Evolutionary conservation across 345 rosid species (phyloP), one percentile per base, ranked within the genome.

Genomic region (Garcia nutans): DNA sequence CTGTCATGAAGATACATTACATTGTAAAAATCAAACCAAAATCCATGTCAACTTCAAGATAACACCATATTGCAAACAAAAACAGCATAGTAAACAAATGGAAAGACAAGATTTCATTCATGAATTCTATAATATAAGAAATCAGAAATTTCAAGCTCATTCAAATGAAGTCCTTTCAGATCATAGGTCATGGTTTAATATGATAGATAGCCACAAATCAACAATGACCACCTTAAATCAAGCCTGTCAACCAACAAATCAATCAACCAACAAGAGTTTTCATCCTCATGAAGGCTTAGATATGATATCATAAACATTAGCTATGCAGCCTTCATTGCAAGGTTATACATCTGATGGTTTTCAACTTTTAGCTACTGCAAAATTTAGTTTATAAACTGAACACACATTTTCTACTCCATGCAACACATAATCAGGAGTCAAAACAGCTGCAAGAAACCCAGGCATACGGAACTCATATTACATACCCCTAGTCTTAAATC

Each of bases 1-100:
- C 49, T 49, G 24, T 83, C 63, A 41, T 37, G 66, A 59, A 72
- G 74, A 75, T 65, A 58, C 50, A 77, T 68, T 68, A 69, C 76
- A 82, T 68, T 74, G 68, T 64, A 64, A 74, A 80, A 71, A 49
- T 45, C 69, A 64, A 52, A 15, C 58, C 54, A 10, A 33, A 77
- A 20, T 49, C 42, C 74, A 59, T 1, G 10, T 3, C 31, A 12
- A n/a, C 19, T 45, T 50, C 22, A 60, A 6, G 61, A 47, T 33
- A n/a, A 61, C 37, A 31, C 37, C 12, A 56, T 42, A 1, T 10
- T 55, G 44, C 67, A 68, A 13, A 33, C 5, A 6, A 49, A 64
- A 50, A 74, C 69, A 20, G 59, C 24, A 41, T 41, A 37, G n/a
- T 23, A 22, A 22, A 55, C 54, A 49, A 49, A 69, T 52, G 2